Percentiles rank a stretch among this genome's conserved stretches.
These are phyloP conservation scores for Diaporthe eres DNA, from an alignment of 2,329 filamentous ascomycete genomes.

Conservation along the genomic window DNA sequence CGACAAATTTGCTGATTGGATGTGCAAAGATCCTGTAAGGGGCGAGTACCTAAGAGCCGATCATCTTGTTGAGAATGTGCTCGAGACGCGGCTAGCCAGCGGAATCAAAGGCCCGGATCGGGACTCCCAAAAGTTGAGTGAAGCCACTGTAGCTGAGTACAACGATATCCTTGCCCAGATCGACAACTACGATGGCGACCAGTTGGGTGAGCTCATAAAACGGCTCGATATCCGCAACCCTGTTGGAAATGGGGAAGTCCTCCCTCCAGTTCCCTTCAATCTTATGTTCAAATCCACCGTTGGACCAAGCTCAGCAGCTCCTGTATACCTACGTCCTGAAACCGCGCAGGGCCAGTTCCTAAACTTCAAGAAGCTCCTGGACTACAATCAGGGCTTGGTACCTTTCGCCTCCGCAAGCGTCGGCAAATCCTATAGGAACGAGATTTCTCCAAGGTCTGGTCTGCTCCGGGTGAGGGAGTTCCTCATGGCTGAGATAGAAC, in stretches of 20 bases:
- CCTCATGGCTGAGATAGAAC: slow-evolving; percentile 98
- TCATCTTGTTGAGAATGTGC: slow-evolving; percentile 94
- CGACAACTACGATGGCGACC: slow-evolving; percentile 91
- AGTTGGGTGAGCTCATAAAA: slow-evolving; percentile 88
- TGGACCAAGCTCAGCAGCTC: slow-evolving; percentile 88
- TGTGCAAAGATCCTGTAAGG: slow-evolving; percentile 98
- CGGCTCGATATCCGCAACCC: slow-evolving; percentile 95
- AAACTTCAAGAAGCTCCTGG: slow-evolving; percentile 95
- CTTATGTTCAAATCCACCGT: slow-evolving; percentile 99
- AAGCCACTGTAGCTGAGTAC: slow-evolving; percentile 88
- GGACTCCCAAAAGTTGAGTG: slow-evolving; percentile 87
- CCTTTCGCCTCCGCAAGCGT: slow-evolving; percentile 98
- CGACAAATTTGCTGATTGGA: slow-evolving; percentile 98
- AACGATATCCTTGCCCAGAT: slow-evolving; percentile 92
- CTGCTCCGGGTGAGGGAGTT: slow-evolving; percentile 96
- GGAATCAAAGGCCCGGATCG: slow-evolving; percentile 82
- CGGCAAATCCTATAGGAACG: slow-evolving; percentile 98
- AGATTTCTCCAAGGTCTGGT: slow-evolving; percentile 94
- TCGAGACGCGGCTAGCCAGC: slow-evolving; percentile 85
- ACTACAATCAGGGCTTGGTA: slow-evolving; percentile 95
- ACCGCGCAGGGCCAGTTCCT: slow-evolving; percentile 98
- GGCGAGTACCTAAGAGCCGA: slow-evolving; percentile 97
- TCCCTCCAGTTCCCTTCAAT: slow-evolving; percentile 92
- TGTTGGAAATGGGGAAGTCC: slow-evolving; percentile 80
- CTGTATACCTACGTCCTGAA: slow-evolving; percentile 91